Percentiles rank a stretch among this genome's conserved stretches.
phyloP scores from a whole-genome alignment of 192 early-diverging fungal species.

The Coemansia sp. region DNA sequence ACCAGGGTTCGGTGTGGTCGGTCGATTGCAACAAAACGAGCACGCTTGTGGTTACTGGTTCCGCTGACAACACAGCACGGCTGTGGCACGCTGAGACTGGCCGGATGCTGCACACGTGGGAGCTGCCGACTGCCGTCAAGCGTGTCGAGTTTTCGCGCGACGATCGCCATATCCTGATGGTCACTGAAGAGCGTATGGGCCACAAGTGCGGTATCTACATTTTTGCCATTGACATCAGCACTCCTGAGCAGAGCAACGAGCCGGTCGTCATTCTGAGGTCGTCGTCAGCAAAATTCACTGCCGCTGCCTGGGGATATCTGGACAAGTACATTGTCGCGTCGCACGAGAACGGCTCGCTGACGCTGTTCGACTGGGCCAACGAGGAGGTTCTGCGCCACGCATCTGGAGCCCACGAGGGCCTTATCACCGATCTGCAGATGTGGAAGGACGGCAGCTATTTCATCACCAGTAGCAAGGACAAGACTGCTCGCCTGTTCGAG shows the following conservation, averaged over 20 bases:
- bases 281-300: conserved; percentile 80
- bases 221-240: conserved; percentile 67
- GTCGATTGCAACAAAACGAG: conserved; percentile 86
- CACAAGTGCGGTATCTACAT: conserved; percentile 82
- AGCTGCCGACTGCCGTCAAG: conserved; percentile 86
- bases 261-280: conserved; percentile 71
- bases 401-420: conserved; percentile 57
- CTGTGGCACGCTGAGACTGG: conserved; percentile 94
- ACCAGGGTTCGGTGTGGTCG: conserved; percentile 92
- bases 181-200: conserved; percentile 98
- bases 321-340: conserved; percentile 93
- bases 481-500: conserved; percentile 86
- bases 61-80: conserved; percentile 88
- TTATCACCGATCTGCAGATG: conserved; percentile 93
- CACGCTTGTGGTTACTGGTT: conserved; percentile 79
- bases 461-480: conserved; percentile 95
- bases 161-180: conserved; percentile 80
- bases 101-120: conserved; percentile 86
- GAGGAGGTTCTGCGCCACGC: conserved; percentile 62
- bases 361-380: conserved; percentile 85
- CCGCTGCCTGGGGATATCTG: conserved; percentile 88
- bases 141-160: conserved; percentile 89
- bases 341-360: conserved; percentile 89
- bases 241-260: conserved; percentile 67
- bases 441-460: conserved; percentile 85